phyloP scores from a whole-genome alignment of 2,329 filamentous ascomycete genomes.

The Boeremia exigua region DNA sequence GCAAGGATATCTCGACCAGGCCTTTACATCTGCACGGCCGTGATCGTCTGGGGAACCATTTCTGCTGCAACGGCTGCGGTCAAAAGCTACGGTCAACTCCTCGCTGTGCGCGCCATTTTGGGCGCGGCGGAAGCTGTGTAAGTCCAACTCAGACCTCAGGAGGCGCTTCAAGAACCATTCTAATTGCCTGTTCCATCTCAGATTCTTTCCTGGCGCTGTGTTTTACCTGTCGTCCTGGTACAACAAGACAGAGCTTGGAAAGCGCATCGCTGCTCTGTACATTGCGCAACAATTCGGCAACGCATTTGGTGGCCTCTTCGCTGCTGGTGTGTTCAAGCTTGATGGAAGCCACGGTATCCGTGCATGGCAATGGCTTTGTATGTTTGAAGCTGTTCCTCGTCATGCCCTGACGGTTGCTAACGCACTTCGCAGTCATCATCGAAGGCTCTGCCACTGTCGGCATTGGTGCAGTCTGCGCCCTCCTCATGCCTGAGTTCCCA shows the following conservation, averaged over 20 bases:
- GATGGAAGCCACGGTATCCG: constrained; percentile 30
- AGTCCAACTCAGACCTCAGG: background rate
- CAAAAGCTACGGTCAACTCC: constrained; percentile 23
- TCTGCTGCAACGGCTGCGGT: constrained; percentile 26
- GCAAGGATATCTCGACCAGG: constrained; percentile 23
- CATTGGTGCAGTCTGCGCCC: constrained; percentile 25
- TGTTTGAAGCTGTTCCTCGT: background rate
- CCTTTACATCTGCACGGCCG: constrained; percentile 26
- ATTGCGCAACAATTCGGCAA: constrained; percentile 47
- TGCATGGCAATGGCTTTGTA: constrained; percentile 39
- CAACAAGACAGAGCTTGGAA: constrained; percentile 57
- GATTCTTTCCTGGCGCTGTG: constrained; percentile 66
- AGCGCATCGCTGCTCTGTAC: constrained; percentile 42
- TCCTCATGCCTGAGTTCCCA: constrained; percentile 29
- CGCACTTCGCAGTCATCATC: constrained; percentile 6
- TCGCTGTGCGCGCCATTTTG: constrained; percentile 32
- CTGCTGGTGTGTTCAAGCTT: constrained; percentile 44
- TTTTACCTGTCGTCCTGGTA: constrained; percentile 69
- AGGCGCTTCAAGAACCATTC: too few species aligned
- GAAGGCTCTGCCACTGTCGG: constrained; percentile 28
- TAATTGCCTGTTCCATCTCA: background rate
- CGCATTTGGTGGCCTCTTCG: constrained; percentile 50
- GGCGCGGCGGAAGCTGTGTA: constrained; percentile 32
- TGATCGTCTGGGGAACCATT: constrained; percentile 29
- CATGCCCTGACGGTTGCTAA: background rate